Base-by-base conservation (phyloP, 208 protist genomes). In the Vickermania ingenoplastis region DNA sequence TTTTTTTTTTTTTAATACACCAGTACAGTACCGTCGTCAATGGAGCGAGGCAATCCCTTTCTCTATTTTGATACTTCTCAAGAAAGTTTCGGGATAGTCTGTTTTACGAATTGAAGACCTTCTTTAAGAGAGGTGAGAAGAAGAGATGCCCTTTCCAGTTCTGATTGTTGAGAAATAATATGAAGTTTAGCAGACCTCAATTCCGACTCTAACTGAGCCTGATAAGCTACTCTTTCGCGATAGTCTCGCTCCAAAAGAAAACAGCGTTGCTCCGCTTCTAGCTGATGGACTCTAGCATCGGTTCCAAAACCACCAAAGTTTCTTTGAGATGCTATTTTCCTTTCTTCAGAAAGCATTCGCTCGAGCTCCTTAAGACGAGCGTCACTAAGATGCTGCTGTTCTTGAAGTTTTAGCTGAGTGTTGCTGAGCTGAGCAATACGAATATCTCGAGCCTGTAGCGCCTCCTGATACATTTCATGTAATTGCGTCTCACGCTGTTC, bases 401-500 rank as follows among this genome's bases (percentile, higher is more conserved):
- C 53, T 36, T 71, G 59, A 29, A 67, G n/a, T 22, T 69, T n/a
- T n/a, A 67, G 17, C 1, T 83, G 49, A 36, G 73, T 60, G 26
- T 84, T 74, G 0, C 73, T 75, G 1, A 84, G 65, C 56, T 82
- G 77, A 0, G 73, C 75, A 45, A 88, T 63, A 22, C 80, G 80
- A 28, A 87, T 59, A 45, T 87, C 80, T 7, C 80, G 66, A n/a
- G 76, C 59, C 28, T 87, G 77, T 29, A 83, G 50, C 0, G 73
- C 66, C 23, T 58, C 41, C 3, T 67, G 63, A 58, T 83, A 83
- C 22, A 83, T 57, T 0, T 57, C 41, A 2, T 66, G 64, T 41
- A 84, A 30, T 30, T 84, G 71, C 2, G 57, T 63, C 27, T 84
- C 74, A 24, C 75, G 76, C 57, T 65, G 56, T 0, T 56, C 48